Base-by-base conservation (phyloP, 108 stramenopile genomes). In the Nitzschia sp. region DNA sequence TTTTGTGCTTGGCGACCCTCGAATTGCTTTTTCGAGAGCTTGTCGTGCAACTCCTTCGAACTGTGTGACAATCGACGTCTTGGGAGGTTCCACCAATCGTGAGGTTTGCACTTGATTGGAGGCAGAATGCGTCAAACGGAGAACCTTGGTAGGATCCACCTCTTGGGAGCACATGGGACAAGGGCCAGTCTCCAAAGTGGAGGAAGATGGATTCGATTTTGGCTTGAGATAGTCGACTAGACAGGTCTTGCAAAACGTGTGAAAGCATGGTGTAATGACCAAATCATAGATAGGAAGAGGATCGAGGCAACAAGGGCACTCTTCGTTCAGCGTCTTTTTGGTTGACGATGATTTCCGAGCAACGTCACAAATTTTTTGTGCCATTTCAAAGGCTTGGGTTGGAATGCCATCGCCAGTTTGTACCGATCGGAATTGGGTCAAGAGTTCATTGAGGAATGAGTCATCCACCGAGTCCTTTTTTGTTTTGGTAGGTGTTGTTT, bases 301-400 rank as follows among this genome's bases (percentile, higher is more conserved):
- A 7, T 94, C 90, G 11, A 94, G 76, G 55, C 90, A 94, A 44
- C 89, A 76, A 0, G 93, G 78, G 60, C 93, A 94, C 72, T 94
- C 93, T 25, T 82, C 87, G 19, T 85, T 66, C 19, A 93, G 44
- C 26, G 78, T 57, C 29, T 34, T 34, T 34, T 34, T 34, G 29
- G 29, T 34, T 26, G 81, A 73, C 14, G 80, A 74, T 22, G 77
- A 72, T 22, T 69, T 69, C 38, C 83, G 59, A 21, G 88, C 69
- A 19, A 77, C 83, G 64, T 81, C 59, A 19, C 82, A 81, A 15
- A 94, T 52, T 22, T 59, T 71, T 11, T 79, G 54, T 12, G 85
- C 87, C 3, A 94, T 80, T 26, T 71, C 68, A 43, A 58, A 62
- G 6, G 60, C 76, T 82, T 65, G 84, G 2, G 79, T 34, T 1